Base-by-base conservation (phyloP, 306 rosid species). In the Dryas octopetala region DNA sequence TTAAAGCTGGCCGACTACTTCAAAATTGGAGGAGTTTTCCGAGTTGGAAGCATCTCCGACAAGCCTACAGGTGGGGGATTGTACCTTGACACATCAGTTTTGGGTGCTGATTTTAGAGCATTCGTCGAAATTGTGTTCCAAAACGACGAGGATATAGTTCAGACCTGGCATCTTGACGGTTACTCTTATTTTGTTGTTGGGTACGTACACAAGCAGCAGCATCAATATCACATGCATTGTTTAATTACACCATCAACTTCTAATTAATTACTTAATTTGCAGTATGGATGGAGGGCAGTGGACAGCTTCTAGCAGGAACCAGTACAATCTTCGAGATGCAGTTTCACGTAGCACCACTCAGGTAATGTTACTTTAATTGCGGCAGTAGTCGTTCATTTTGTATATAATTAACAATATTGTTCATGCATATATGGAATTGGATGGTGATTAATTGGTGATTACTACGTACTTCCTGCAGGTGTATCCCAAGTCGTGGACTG, bases 241-340 rank as follows among this genome's bases (percentile, higher is more conserved):
- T 32, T 32, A 32, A 32, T 32, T 32, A 23, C 23, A 23, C 23
- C 23, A 23, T 23, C 23, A 23, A 23, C 23, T 23, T 32, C 38
- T 32, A 32, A 32, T 2, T 32, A 32, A 32, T 32, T 32, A 32
- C 0, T 32, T 2, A 14, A 66, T 50, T 48, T 72, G 84, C 72
- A 95, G 99, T 45, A 89, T 96, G 99, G 98, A 96, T 69, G 99
- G 99, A 79, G 99, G 99, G 52, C 84, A 85, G 45, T 92, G 99
- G 99, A 86, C 89, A 58, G 0, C 83, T 19, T 69, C 80, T 62
- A 88, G 93, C 83, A 86, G 99, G 83, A 84, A 83, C 44, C 74
- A 48, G 52, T 96, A 96, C 86, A 96, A 96, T 80, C 93, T 92
- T 69, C 89, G 93, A 46, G 99, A 96, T 49, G 99, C 97, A 73